phyloP scores from a whole-genome alignment of 768 basidiomycete genomes.

The Rhodotorula diobovata region DNA sequence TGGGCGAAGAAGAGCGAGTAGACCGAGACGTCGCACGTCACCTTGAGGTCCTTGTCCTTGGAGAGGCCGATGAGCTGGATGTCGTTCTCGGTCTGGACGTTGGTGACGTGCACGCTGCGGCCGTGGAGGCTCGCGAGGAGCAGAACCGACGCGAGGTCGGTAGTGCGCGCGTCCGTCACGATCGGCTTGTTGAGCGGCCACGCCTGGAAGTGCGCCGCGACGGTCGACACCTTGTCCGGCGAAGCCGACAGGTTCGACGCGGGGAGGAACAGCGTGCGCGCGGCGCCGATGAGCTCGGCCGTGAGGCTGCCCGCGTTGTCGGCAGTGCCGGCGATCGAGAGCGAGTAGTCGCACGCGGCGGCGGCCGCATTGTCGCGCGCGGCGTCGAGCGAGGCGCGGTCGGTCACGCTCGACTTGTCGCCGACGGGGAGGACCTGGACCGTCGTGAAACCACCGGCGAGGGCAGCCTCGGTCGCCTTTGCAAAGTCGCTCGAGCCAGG shows the following conservation, averaged over 20 bases:
- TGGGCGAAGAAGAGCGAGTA: slow-evolving; percentile 82
- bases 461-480: slow-evolving; percentile 69
- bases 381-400: slow-evolving; percentile 63
- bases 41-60: slow-evolving; percentile 87
- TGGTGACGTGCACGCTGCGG: slow-evolving; percentile 82
- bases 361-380: slow-evolving; percentile 62
- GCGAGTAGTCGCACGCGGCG: slow-evolving; percentile 81
- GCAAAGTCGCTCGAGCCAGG: slow-evolving; percentile 59
- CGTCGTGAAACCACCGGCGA: slow-evolving; percentile 86
- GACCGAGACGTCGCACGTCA: slow-evolving; percentile 92
- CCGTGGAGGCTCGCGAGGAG: slow-evolving; percentile 88
- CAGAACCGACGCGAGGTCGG: slow-evolving; percentile 86
- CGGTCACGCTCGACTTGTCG: slow-evolving; percentile 59
- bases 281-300: slow-evolving; percentile 72
- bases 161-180: slow-evolving; percentile 84
- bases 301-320: slow-evolving; percentile 61
- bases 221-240: slow-evolving; percentile 47
- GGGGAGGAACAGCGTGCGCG: slow-evolving; percentile 81
- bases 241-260: slow-evolving; percentile 53
- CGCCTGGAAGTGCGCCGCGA: slow-evolving; percentile 79
- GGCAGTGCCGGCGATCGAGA: slow-evolving; percentile 70
- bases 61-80: slow-evolving; percentile 83
- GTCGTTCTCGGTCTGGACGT: slow-evolving; percentile 80
- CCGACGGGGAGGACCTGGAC: slow-evolving; percentile 72
- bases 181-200: slow-evolving; percentile 93